Conservation (phyloP, 257 asterid species). For the Fraxinus americana region DNA sequence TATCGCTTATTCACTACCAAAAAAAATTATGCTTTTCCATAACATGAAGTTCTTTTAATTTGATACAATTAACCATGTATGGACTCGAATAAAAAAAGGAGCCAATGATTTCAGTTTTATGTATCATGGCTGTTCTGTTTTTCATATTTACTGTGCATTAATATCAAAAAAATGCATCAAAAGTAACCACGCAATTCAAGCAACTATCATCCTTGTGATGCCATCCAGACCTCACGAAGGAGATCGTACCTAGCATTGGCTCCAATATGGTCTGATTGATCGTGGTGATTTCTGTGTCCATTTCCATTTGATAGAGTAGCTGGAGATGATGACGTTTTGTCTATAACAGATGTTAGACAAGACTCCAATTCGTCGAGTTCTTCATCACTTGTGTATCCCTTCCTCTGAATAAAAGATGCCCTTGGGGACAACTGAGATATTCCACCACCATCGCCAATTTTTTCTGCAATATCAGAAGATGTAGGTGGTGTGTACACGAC, state of each 20-base stretch:
- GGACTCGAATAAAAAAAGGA: conserved; percentile 11
- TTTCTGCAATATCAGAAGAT: conserved; percentile 56
- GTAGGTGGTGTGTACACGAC: conserved; percentile 66
- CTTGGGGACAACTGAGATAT: conserved; percentile 50
- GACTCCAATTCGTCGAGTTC: conserved; percentile 82
- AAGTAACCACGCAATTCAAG: conserved; percentile 14
- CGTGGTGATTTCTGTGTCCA: conserved; percentile 27
- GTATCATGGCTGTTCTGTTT: conserved; percentile 16
- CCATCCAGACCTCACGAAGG: conserved; percentile 87
- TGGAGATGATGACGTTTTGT: conserved; percentile 46
- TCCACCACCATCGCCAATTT: conserved; percentile 56
- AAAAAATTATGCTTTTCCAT: neutral
- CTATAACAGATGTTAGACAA: conserved; percentile 55
- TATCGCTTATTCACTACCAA: neutral
- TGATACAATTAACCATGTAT: neutral
- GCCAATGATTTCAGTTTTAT: neutral
- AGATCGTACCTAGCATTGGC: conserved; percentile 75
- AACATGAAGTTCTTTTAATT: neutral
- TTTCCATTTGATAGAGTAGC: conserved; percentile 25
- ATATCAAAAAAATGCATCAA: conserved; percentile 13
- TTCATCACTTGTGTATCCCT: conserved; percentile 93
- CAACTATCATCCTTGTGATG: conserved; percentile 31
- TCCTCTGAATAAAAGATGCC: conserved; percentile 74
- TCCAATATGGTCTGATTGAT: conserved; percentile 31
- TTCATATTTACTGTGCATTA: conserved; percentile 14